phyloP scores from a whole-genome alignment of 2,329 filamentous ascomycete species.

The Colletotrichum eleusines region DNA sequence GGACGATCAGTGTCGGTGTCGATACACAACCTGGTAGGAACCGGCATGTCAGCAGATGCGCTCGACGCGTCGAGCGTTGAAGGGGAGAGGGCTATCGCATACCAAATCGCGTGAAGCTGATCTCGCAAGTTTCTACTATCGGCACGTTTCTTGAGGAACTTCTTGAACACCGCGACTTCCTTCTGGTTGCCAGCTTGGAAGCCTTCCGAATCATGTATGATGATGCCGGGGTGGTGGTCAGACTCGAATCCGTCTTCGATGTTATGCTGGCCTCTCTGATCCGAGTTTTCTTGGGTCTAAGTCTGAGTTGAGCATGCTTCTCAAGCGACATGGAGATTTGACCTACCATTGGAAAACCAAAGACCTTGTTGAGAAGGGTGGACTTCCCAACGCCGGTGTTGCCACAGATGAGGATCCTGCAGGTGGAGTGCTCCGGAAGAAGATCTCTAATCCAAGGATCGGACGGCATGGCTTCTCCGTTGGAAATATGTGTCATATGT shows the following conservation, averaged over 20 bases:
- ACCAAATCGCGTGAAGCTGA: conserved; percentile 47
- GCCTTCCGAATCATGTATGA: conserved; percentile 48
- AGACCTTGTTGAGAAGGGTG: conserved; percentile 47
- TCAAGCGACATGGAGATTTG: not conserved
- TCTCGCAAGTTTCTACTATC: conserved; percentile 34
- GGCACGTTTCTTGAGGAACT: conserved; percentile 45
- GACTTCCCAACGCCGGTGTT: conserved; percentile 48
- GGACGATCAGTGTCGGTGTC: conserved; percentile 44
- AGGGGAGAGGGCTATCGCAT: not conserved
- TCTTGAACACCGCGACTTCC: conserved; percentile 45
- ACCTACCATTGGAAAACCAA: conserved; percentile 43
- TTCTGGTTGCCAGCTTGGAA: conserved; percentile 46
- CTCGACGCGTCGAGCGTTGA: not conserved
- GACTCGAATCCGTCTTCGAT: conserved; percentile 47
- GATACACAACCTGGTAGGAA: conserved; percentile 45
- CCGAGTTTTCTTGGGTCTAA: conserved; percentile 45
- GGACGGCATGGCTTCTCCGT: not conserved
- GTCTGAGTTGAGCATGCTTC: not conserved
- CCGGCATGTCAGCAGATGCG: conserved; percentile 3
- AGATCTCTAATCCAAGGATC: conserved; percentile 10
- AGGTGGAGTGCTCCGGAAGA: conserved; percentile 8
- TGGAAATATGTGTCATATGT: not conserved
- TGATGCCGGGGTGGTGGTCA: conserved; percentile 46
- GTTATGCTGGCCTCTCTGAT: conserved; percentile 45
- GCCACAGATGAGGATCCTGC: conserved; percentile 46